Conservation (phyloP, 2,329 filamentous ascomycete genomes). For the Ceratocystis smalleyi region DNA sequence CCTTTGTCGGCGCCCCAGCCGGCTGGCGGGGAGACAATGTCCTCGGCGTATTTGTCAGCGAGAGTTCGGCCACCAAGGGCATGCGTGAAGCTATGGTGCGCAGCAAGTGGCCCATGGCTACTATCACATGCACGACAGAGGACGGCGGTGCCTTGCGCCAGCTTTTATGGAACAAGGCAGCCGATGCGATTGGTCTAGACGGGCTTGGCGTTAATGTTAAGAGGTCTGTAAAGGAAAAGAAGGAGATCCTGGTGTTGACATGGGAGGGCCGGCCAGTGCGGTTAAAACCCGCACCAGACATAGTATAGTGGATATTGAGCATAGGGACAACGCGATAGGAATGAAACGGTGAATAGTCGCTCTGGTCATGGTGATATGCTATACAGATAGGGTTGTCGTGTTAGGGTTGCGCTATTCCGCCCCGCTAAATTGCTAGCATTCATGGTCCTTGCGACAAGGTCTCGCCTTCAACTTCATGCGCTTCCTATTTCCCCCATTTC, state of each 20-base stretch:
- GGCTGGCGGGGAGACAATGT: slow-evolving; percentile 53
- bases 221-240: slow-evolving; percentile 24
- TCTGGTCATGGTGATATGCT: too few relatives aligned
- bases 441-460: slow-evolving; percentile 2
- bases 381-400: too few relatives aligned
- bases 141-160: slow-evolving; percentile 44
- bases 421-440: too few relatives aligned
- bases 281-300: background rate
- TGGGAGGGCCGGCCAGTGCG: slow-evolving; percentile 28
- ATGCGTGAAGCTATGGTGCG: slow-evolving; percentile 55
- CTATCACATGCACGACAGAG: slow-evolving; percentile 40
- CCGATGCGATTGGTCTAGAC: slow-evolving; percentile 46
- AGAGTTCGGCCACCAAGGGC: slow-evolving; percentile 59
- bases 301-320: background rate
- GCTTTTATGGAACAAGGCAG: slow-evolving; percentile 56
- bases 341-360: too few relatives aligned
- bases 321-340: too few relatives aligned
- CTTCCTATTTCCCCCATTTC: background rate
- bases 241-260: slow-evolving; percentile 34
- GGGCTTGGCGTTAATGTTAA: slow-evolving; percentile 39
- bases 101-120: slow-evolving; percentile 57
- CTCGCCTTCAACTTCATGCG: background rate
- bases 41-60: slow-evolving; percentile 55
- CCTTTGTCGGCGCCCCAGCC: slow-evolving; percentile 55
- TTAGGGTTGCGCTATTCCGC: too few relatives aligned